Base-by-base conservation (phyloP, 1,284 basidiomycete genomes). In the Ganoderma resinaceum region DNA sequence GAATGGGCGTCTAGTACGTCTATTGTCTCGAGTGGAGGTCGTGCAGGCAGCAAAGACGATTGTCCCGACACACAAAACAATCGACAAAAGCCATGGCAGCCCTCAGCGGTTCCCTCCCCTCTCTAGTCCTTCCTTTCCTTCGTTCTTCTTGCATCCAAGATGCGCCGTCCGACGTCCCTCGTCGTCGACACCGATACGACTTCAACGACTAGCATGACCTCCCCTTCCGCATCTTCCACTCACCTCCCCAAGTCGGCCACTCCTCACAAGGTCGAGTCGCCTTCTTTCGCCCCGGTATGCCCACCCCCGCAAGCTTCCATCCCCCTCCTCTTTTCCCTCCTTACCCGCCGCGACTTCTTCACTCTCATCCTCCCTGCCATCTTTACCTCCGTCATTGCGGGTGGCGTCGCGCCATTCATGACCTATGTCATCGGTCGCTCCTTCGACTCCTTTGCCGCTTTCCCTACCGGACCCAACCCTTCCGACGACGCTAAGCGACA, bases 381-480 rank as follows among this genome's bases (percentile, higher is more conserved):
- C 63, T 23, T 88, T 55, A 85, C 90, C 33, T 93, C 95, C 4
- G 68, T 95, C 49, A 80, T 89, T 53, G 86, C 91, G 0, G 94
- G 95, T 55, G 88, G 91, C 43, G 85, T 98, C 43, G 95, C 94
- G 0, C 95, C 97, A 0, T 94, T 94, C 83, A 98, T 99, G 96
- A 97, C 97, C 7, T 87, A 89, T 64, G 89, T 97, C 72, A 85
- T 99, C 72, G 97, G 97, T 37, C 87, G 93, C 64, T 90, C 91
- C 6, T 98, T 99, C 82, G 87, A 94, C 74, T 86, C 91, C 0
- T 96, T 98, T 75, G 83, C 89, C 2, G 72, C 76, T 0, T 91
- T 88, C 74, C 86, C 86, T n/a, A 80, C 83, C 67, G 81, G 77
- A 69, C 82, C 81, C 59, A 82, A 81, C 68, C 85, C 83, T 9